These are phyloP conservation scores for Hansfordia pulvinata DNA, from an alignment of 2,329 filamentous ascomycete species.

Conservation along the genomic window DNA sequence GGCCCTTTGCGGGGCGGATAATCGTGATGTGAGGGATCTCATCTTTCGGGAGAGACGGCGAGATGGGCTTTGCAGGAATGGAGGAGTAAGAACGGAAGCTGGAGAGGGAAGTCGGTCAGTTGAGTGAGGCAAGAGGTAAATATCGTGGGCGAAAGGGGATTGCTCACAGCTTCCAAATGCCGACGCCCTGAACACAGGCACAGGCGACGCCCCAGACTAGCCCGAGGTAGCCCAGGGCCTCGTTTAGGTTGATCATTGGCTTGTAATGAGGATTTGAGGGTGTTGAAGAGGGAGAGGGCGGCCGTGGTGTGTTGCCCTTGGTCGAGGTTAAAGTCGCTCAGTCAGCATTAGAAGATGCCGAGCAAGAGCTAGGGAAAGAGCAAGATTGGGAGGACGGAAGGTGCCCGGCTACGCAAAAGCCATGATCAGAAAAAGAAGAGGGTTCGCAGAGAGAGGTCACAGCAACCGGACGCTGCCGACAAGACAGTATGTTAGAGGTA, in stretches of 20 bases:
- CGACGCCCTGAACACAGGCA: constrained; percentile 39
- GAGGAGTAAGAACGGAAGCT: constrained; percentile 41
- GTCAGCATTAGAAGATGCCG: too few species aligned
- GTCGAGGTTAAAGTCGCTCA: too few species aligned
- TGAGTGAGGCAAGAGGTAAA: not conserved
- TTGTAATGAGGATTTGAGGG: too few species aligned
- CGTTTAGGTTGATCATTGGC: too few species aligned
- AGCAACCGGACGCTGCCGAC: too few species aligned
- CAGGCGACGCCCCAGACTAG: constrained; percentile 39
- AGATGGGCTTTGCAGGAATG: constrained; percentile 32
- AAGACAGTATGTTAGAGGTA: too few species aligned
- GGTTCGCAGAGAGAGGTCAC: constrained; percentile 2
- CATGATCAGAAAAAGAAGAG: constrained; percentile 1
- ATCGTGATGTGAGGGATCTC: constrained; percentile 73
- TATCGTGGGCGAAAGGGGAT: not conserved
- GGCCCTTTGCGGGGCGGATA: constrained; percentile 84
- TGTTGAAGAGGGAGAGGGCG: too few species aligned
- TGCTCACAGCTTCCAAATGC: constrained; percentile 41
- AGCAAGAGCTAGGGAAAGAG: too few species aligned
- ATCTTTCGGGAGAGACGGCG: constrained; percentile 31
- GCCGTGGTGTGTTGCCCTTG: too few species aligned
- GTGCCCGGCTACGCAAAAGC: too few species aligned
- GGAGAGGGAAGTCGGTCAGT: constrained; percentile 3
- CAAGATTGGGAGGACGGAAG: constrained; percentile 1
- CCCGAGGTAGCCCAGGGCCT: constrained; percentile 28